Evolutionary conservation across 2,329 filamentous ascomycete genomes (phyloP).

Genomic region (Xylaria sp.): DNA sequence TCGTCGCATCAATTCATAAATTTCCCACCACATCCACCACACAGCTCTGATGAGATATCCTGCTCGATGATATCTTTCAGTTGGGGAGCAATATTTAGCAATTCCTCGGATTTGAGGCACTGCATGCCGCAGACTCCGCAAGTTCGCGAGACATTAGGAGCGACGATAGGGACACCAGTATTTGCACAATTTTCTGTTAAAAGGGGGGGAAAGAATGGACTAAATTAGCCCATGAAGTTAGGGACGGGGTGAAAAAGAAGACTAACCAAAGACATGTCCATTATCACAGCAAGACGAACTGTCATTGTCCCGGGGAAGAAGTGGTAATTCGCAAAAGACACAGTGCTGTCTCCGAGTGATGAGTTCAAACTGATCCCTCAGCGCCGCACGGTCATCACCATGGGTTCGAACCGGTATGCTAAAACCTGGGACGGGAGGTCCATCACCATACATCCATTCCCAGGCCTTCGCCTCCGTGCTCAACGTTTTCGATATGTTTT

Average conservation of each 20-base stretch:
- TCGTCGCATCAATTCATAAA: slow-evolving; percentile 32
- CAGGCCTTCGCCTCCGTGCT: slow-evolving; percentile 67
- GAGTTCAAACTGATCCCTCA: slow-evolving; percentile 54
- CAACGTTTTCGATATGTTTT: slow-evolving; percentile 39
- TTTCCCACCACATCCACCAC: slow-evolving; percentile 48
- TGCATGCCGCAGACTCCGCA: slow-evolving; percentile 66
- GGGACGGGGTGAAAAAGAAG: background rate
- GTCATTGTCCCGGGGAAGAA: slow-evolving; percentile 45
- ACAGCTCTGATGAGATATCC: slow-evolving; percentile 45
- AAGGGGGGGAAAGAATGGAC: slow-evolving; percentile 6
- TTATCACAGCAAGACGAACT: slow-evolving; percentile 54
- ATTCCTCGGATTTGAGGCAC: slow-evolving; percentile 58
- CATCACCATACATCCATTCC: slow-evolving; percentile 69
- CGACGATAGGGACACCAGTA: slow-evolving; percentile 64
- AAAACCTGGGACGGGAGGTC: slow-evolving; percentile 57
- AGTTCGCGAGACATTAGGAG: slow-evolving; percentile 62
- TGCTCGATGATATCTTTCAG: slow-evolving; percentile 38
- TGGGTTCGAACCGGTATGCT: slow-evolving; percentile 6
- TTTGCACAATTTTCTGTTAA: slow-evolving; percentile 61
- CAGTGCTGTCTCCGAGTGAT: slow-evolving; percentile 55
- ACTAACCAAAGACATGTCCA: slow-evolving; percentile 53
- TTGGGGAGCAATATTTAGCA: slow-evolving; percentile 47
- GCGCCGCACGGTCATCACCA: slow-evolving; percentile 24
- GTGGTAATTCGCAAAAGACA: slow-evolving; percentile 56
- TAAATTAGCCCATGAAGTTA: background rate